Evolutionary conservation across 208 protist genomes (phyloP).

Genomic region (Acanthamoeba divionensis): DNA sequence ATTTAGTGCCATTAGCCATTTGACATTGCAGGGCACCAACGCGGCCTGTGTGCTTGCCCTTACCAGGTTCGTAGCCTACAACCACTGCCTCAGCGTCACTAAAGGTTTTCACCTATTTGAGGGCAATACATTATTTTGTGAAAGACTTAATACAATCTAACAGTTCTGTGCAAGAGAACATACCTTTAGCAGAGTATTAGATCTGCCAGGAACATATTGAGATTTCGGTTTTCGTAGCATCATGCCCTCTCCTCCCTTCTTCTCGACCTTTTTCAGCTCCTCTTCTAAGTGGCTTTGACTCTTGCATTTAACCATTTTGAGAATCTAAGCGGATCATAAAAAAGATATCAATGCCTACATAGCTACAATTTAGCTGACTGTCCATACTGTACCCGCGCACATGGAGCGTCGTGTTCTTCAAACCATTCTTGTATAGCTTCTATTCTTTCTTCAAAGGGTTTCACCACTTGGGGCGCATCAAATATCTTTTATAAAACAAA

Average conservation of each 20-base stretch:
- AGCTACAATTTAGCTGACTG: no score
- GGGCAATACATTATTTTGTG: no score
- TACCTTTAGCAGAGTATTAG: constrained; percentile 71
- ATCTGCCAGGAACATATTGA: constrained; percentile 62
- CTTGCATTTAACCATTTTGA: constrained; percentile 64
- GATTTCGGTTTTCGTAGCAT: constrained; percentile 77
- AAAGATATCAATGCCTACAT: not conserved
- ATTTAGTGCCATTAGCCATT: constrained; percentile 73
- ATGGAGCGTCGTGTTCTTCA: not conserved
- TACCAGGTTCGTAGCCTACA: constrained; percentile 66
- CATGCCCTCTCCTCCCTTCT: constrained; percentile 72
- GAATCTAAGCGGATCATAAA: not conserved
- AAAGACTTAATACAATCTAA: no score
- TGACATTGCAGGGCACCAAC: constrained; percentile 62
- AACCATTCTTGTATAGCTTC: constrained; percentile 42
- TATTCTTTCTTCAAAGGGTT: constrained; percentile 67
- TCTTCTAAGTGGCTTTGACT: constrained; percentile 55
- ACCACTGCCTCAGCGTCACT: constrained; percentile 73
- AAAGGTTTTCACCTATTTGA: constrained; percentile 80
- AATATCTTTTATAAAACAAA: constrained; percentile 59
- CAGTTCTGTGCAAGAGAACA: no score
- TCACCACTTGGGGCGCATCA: constrained; percentile 55
- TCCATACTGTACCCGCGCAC: no score
- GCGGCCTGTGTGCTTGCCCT: constrained; percentile 70
- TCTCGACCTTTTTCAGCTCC: constrained; percentile 61